These are phyloP conservation scores for Tritrichomonas musculus DNA, from an alignment of 208 protist genomes.

Conservation along the genomic window DNA sequence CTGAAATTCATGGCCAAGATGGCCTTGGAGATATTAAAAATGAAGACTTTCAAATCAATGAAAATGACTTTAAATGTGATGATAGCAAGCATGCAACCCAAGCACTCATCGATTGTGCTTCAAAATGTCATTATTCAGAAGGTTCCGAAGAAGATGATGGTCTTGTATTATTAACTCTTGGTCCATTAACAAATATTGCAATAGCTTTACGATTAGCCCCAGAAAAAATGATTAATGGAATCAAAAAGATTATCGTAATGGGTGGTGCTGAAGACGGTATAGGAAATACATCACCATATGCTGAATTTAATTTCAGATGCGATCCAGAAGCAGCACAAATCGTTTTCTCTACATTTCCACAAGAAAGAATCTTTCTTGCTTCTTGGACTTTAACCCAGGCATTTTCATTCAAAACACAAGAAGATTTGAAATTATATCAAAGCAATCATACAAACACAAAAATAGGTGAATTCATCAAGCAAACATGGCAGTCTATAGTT, in stretches of 20 bases:
- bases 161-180: neutral
- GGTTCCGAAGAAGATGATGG: neutral
- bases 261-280: neutral
- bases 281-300: neutral
- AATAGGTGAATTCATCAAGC: neutral
- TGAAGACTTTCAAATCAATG: neutral
- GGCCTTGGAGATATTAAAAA: neutral
- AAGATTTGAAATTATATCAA: too few species aligned
- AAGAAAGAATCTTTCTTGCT: neutral
- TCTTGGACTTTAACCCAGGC: neutral
- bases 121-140: too few species aligned
- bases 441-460: neutral
- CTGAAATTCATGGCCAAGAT: constrained; percentile 1
- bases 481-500: neutral
- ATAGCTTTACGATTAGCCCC: neutral
- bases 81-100: neutral
- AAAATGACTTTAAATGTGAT: too few species aligned
- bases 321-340: constrained; percentile 17
- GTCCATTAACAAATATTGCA: neutral
- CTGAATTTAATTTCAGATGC: neutral
- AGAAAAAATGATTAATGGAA: neutral
- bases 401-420: neutral
- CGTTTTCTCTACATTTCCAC: neutral
- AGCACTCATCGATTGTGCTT: neutral
- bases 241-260: neutral